Base-by-base conservation (phyloP, 352 stramenopile genomes). In the Globisporangium cystogenes region DNA sequence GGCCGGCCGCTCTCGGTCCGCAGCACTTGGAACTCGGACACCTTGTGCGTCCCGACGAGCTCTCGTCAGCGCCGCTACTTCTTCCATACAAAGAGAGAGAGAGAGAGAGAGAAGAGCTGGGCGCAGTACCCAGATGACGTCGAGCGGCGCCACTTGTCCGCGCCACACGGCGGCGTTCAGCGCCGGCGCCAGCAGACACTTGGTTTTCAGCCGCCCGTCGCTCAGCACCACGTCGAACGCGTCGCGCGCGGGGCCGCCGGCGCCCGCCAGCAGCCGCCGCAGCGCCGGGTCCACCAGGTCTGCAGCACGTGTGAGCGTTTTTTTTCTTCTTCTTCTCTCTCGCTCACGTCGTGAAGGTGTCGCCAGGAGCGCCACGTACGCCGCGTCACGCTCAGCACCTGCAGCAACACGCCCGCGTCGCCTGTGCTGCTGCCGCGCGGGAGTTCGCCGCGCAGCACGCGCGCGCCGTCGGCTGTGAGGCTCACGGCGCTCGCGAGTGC, bases 161-260 rank as follows among this genome's bases (percentile, higher is more conserved):
- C 43, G 68, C 66, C 75, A 85, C 14, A 88, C 57, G 5, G 82
- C 51, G 18, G 58, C 14, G 51, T 85, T 67, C 21, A 74, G 54
- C 21, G 51, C 42, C 4, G 73, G 65, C 2, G 59, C 57, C 40
- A 87, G 48, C 14, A 87, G 14, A 21, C 65, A 71, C 60, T 86
- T 87, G 35, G 74, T 65, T 50, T 74, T 59, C 37, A 39, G 33
- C 15, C 45, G 51, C 0, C 75, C 80, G 42, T 90, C 80, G 53
- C 74, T 90, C 48, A 90, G 31, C 15, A 90, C 46, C 39, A 87
- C 36, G 51, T 90, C 80, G 37, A 86, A 87, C 15, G 76, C 67
- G 48, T 87, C 65, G 31, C 51, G 55, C 4, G 70, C 55, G 2
- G 40, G 31, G 12, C 68, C 65, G 1, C 26, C 29, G 3, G 36